Percentiles rank a stretch among this genome's conserved stretches.
Evolutionary conservation across 345 rosid species (phyloP).

Genomic region (Rubroshorea leprosula): DNA sequence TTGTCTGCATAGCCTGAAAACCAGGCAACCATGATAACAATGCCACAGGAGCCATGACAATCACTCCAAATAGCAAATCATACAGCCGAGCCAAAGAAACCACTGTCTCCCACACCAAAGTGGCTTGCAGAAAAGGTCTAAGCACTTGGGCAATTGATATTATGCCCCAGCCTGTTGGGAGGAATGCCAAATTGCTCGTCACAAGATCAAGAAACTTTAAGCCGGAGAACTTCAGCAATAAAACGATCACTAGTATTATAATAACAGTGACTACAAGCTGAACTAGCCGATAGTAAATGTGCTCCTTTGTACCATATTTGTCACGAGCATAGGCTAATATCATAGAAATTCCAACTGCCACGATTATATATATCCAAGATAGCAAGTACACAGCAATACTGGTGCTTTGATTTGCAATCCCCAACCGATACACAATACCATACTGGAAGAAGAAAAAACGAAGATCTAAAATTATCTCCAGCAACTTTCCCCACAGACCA

Average conservation of each 20-base stretch:
- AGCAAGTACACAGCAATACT: conserved; percentile 53
- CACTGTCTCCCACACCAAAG: conserved; percentile 63
- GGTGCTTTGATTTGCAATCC: conserved; percentile 30
- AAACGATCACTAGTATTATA: conserved; percentile 37
- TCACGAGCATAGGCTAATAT: conserved; percentile 57
- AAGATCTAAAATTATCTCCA: conserved; percentile 76
- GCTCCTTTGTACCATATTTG: conserved; percentile 62
- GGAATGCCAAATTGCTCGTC: conserved; percentile 69
- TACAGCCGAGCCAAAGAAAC: conserved; percentile 79
- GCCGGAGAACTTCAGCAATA: conserved; percentile 45
- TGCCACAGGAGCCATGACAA: conserved; percentile 74
- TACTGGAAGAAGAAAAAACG: conserved; percentile 90
- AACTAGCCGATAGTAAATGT: conserved; percentile 65
- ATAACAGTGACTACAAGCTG: conserved; percentile 51
- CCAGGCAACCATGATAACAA: conserved; percentile 88
- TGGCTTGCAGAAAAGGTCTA: conserved; percentile 37
- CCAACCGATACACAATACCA: conserved; percentile 71
- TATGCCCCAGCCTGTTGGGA: conserved; percentile 92
- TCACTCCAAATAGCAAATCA: conserved; percentile 69
- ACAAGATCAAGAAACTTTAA: conserved; percentile 51
- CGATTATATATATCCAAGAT: conserved; percentile 70
- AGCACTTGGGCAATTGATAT: conserved; percentile 64
- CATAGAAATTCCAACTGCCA: conserved; percentile 44
- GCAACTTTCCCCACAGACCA: conserved; percentile 54
- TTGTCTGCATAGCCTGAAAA: conserved; percentile 81